Evolutionary conservation across 805 yeast genomes (phyloP), one percentile per base, ranked within the genome.

Genomic region (Starmerella roubikii): DNA sequence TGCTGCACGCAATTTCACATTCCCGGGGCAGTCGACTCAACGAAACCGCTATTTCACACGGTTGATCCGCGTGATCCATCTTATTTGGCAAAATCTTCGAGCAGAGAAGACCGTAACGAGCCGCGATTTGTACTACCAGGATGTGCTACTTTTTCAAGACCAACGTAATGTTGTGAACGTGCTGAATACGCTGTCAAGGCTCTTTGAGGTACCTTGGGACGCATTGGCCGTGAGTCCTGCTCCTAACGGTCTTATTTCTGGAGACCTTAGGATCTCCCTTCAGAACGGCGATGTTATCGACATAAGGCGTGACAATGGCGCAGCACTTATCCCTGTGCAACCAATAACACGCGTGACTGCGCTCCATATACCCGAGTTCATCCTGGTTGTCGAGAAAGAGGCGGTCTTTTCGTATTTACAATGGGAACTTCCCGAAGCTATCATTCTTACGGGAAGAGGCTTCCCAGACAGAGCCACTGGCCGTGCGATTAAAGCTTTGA

Each of bases 391-490:
- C 8, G 77, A 72, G 49, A 72, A 72, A 41, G 76, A 72, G 44
- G 60, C 72, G 1, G 62, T 64, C 3, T 62, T 68, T 37, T 45
- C 61, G 15, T 56, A 57, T 13, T 42, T 65, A 8, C 53, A 55
- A 25, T 38, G 40, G 3, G 40, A 41, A 7, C 37, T 56, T 9
- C 33, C 45, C 9, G 44, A 50, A 17, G 51, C 51, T 11, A 43
- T 68, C 10, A 26, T 71, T 0, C 47, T 76, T 4, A 75, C 82
- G 0, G 83, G 80, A 0, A 72, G 71, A 51, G 85, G 85, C 4
- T 76, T 64, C 48, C 83, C 85, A 0, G 85, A 78, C 52, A 49
- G 61, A 11, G 54, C 68, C 5, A 75, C 83, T 0, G 60, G 65
- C 34, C 45, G 51, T 19, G 66, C 76, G 40, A 45, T 73, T 8